phyloP scores from a whole-genome alignment of 2,329 filamentous ascomycete genomes.

The Calonectria multiphialidica region DNA sequence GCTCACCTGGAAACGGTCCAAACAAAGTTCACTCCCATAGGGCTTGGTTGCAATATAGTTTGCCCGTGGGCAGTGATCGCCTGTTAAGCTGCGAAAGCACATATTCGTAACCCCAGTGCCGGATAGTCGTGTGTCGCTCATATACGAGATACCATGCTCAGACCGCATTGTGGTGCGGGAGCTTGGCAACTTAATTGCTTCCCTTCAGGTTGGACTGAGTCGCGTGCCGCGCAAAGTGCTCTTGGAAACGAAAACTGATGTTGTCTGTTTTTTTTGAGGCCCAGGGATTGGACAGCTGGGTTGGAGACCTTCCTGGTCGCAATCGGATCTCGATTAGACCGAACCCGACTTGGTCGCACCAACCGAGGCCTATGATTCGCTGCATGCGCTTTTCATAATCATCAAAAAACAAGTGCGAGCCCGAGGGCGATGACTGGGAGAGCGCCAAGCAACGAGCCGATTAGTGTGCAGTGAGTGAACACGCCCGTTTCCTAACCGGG shows the following conservation, averaged over 20 bases:
- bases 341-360: slow-evolving; percentile 9
- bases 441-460: neutral
- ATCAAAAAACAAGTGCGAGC: neutral
- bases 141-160: neutral
- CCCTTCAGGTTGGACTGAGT: neutral
- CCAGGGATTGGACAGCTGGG: neutral
- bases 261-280: neutral
- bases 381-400: neutral
- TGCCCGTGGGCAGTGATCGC: neutral
- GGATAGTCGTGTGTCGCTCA: neutral
- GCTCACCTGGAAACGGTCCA: neutral
- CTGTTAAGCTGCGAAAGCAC: neutral
- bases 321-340: slow-evolving; percentile 40
- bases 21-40: neutral
- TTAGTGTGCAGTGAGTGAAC: neutral
- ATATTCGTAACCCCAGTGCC: neutral
- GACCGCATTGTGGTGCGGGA: neutral
- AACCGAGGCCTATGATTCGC: neutral
- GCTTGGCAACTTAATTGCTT: neutral
- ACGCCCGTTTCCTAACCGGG: neutral
- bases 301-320: slow-evolving; percentile 14
- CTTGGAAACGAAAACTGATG: neutral
- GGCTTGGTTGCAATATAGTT: neutral
- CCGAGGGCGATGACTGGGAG: neutral
- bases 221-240: slow-evolving; percentile 5